Percentiles rank a stretch among this genome's conserved stretches.
phyloP scores from a whole-genome alignment of 2,329 filamentous ascomycete genomes.

The Raffaelea ambrosiae region DNA sequence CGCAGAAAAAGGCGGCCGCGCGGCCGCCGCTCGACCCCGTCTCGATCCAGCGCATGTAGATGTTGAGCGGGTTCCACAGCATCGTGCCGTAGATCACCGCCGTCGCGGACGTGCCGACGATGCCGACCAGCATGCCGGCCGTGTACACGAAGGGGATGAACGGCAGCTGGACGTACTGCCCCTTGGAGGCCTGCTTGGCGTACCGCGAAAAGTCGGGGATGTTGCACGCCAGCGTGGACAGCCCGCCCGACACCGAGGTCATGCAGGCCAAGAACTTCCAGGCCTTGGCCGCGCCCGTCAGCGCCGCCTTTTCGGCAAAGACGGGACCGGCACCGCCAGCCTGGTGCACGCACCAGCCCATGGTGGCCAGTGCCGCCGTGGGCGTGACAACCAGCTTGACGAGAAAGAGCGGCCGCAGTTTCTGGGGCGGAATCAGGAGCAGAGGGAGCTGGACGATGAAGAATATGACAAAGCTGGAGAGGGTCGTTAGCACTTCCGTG shows the following conservation, averaged over 20 bases:
- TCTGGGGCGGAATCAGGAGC: constrained; percentile 17
- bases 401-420: constrained; percentile 21
- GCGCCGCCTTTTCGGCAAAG: not conserved
- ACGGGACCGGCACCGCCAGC: constrained; percentile 15
- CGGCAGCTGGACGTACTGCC: constrained; percentile 30
- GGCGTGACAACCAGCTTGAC: constrained; percentile 19
- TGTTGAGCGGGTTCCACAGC: constrained; percentile 14
- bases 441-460: constrained; percentile 17
- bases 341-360: constrained; percentile 76
- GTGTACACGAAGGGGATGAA: constrained; percentile 27
- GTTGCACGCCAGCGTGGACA: constrained; percentile 40
- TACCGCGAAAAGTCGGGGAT: constrained; percentile 33
- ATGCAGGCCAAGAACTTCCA: constrained; percentile 23
- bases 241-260: constrained; percentile 20
- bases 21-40: constrained; percentile 8
- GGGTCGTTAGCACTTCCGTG: constrained; percentile 2
- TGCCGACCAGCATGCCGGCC: constrained; percentile 22
- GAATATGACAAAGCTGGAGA: constrained; percentile 16
- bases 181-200: constrained; percentile 20
- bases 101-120: constrained; percentile 31
- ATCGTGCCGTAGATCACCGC: constrained; percentile 28
- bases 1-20: constrained; percentile 15
- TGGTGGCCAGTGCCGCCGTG: constrained; percentile 10
- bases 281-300: constrained; percentile 1
- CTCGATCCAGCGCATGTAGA: constrained; percentile 17